phyloP scores from a whole-genome alignment of 2,329 filamentous ascomycete genomes.

The Anthostomella pinea region DNA sequence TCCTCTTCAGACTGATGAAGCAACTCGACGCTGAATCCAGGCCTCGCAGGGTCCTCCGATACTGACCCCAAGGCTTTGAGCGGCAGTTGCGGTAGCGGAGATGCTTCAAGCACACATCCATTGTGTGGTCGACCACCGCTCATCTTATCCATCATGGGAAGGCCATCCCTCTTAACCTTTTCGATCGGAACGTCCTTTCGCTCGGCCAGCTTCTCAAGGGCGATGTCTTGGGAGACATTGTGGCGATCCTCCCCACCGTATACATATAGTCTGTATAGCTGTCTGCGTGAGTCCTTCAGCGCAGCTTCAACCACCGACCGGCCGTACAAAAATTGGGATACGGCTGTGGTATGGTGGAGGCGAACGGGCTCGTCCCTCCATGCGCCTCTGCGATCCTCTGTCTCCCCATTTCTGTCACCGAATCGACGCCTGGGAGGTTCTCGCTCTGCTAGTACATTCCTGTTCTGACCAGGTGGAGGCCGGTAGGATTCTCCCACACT shows the following conservation, averaged over 20 bases:
- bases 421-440: too few relatives aligned
- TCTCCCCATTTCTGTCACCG: too few relatives aligned
- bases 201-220: conserved; percentile 46
- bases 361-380: conserved; percentile 35
- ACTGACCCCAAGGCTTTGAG: conserved; percentile 56
- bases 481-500: too few relatives aligned
- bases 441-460: too few relatives aligned
- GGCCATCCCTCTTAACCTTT: conserved; percentile 55
- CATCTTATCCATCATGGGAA: conserved; percentile 78
- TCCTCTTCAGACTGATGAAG: conserved; percentile 74
- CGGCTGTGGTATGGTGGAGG: conserved; percentile 68
- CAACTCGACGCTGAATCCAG: conserved; percentile 58
- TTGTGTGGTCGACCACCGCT: conserved; percentile 83
- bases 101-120: conserved; percentile 82
- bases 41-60: conserved; percentile 39
- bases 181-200: conserved; percentile 52
- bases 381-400: too few relatives aligned
- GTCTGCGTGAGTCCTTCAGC: conserved; percentile 62
- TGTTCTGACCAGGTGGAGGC: too few relatives aligned
- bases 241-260: conserved; percentile 58
- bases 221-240: conserved; percentile 42
- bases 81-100: conserved; percentile 72
- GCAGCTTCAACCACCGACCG: conserved; percentile 77
- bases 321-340: conserved; percentile 90
- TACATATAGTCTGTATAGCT: conserved; percentile 82